Evolutionary conservation across 2,329 filamentous ascomycete species (phyloP), one percentile per base, ranked within the genome.

Genomic region (Coniochaeta pulveracea): DNA sequence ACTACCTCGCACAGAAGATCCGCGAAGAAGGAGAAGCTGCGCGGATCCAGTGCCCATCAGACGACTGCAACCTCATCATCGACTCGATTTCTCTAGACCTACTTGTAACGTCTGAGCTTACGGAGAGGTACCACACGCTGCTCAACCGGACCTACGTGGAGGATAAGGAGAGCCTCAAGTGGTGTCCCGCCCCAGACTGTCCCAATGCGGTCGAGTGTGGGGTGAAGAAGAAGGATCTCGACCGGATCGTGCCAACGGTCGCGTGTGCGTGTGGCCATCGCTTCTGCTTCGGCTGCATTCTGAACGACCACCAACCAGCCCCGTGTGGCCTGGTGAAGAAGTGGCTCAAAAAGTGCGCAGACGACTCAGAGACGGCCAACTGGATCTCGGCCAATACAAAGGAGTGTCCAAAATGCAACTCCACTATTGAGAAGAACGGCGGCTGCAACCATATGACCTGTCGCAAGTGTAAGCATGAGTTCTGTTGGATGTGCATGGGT

Each of bases 401-500:
- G 54, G 91, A 98, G 55, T 98, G 91, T 43, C 89, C 91, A 0
- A 91, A 83, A 54, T 98, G 91, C 57, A 77, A 85, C 46, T 96
- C 89, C 3, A 98, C 91, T 0, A 98, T 98, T 27, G 91, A 98
- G 60, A 98, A 98, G 72, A 98, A 98, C 44, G 88, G 88, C 34
- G 88, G 88, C 4, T 95, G 88, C 63, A 95, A 95, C 61, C 88
- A 95, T 56, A 95, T 95, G 88, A 95, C 88, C 0, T 95, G 88
- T 54, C 70, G 88, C 36, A 95, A 95, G 57, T 95, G 88, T 63
- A 85, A 86, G 50, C 80, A 95, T 51, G 88, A 95, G 51, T 95
- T 98, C 51, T 98, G 91, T 61, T 98, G 91, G 91, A 96, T 98
- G 83, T 98, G 91, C 51, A 98, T 98, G 91, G 91, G 91, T 0